Percentiles rank a stretch among this genome's conserved stretches.
Conservation (phyloP, 2,329 filamentous ascomycete species). For the Stachybotrys echinatus region DNA sequence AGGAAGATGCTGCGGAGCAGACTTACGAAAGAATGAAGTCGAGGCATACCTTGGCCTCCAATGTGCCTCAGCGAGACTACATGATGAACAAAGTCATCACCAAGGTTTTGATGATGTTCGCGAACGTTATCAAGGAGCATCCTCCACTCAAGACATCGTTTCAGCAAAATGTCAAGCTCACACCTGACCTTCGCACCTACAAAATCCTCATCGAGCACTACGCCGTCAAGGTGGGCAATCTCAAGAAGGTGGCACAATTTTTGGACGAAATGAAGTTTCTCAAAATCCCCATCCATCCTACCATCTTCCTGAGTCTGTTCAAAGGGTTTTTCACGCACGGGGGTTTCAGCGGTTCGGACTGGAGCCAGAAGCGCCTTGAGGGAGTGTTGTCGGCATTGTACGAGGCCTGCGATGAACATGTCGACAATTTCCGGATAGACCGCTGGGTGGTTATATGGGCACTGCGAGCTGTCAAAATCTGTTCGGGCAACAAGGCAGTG, state of each 20-base stretch:
- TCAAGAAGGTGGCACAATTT: constrained; percentile 64
- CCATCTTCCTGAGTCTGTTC: constrained; percentile 76
- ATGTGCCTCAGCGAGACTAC: constrained; percentile 40
- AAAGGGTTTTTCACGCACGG: constrained; percentile 77
- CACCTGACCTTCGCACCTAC: constrained; percentile 75
- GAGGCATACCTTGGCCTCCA: constrained; percentile 36
- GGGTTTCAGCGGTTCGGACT: constrained; percentile 55
- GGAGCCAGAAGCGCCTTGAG: constrained; percentile 66
- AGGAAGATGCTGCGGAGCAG: constrained; percentile 70
- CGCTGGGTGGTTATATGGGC: constrained; percentile 58
- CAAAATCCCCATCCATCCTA: constrained; percentile 63
- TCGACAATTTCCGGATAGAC: constrained; percentile 45
- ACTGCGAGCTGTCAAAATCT: constrained; percentile 59
- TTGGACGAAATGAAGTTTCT: constrained; percentile 76
- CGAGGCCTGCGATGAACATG: constrained; percentile 41
- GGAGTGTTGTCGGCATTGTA: constrained; percentile 63
- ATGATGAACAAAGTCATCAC: constrained; percentile 44
- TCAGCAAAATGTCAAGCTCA: constrained; percentile 61
- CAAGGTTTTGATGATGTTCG: constrained; percentile 52
- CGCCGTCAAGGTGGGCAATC: constrained; percentile 61
- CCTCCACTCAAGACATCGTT: constrained; percentile 46
- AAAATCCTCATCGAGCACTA: constrained; percentile 74
- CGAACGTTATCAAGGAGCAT: constrained; percentile 46
- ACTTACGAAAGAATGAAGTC: constrained; percentile 82
- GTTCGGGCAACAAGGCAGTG: constrained; percentile 45